Base-by-base conservation (phyloP, 2,329 filamentous ascomycete genomes). In the Aspergillus piperis region DNA sequence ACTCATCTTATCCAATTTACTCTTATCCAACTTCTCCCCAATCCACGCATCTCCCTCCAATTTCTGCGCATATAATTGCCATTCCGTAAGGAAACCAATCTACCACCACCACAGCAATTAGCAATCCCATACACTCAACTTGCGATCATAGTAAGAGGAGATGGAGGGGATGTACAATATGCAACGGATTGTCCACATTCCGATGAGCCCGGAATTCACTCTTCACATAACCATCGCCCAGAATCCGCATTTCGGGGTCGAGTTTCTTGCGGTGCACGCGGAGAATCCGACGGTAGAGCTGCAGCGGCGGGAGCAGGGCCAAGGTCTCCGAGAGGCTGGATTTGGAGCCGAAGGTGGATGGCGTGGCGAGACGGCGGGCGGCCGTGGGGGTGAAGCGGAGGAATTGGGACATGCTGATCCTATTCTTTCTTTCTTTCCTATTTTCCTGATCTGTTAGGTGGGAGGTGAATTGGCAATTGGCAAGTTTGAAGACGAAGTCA, bases 41-140 rank as follows among this genome's bases (percentile, higher is more conserved):
- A 85, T 83, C 95, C 95, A 98, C 0, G 83, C 76, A 56, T 96
- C 89, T 0, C 93, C 94, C 72, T 98, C 94, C 15, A 99, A 80
- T 73, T 92, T 88, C 74, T 99, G 94, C 2, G 92, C 93, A 73
- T 98, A 99, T 55, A 91, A 80, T 76, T 99, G 95, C 94, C 94
- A 99, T 76, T 98, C 93, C 0, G 91, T 94, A 68, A 99, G 82
- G 76, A 99, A 99, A 1, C 94, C 95, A 69, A 98, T 92, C 92
- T 96, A 66, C 27, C 8, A 38, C 27, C 8, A 38, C 55, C 60
- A 64, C 57, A 64, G 41, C 47, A 21, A 38, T 57, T 54, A 57
- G 47, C 53, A 48, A 27, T 21, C 1, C 1, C 41, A 49, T 2
- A 25, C 15, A 48, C 21, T 13, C 21, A 54, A 53, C n/a, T 7